Conservation (phyloP, 768 basidiomycete genomes). For the Pleurotus djamor region DNA sequence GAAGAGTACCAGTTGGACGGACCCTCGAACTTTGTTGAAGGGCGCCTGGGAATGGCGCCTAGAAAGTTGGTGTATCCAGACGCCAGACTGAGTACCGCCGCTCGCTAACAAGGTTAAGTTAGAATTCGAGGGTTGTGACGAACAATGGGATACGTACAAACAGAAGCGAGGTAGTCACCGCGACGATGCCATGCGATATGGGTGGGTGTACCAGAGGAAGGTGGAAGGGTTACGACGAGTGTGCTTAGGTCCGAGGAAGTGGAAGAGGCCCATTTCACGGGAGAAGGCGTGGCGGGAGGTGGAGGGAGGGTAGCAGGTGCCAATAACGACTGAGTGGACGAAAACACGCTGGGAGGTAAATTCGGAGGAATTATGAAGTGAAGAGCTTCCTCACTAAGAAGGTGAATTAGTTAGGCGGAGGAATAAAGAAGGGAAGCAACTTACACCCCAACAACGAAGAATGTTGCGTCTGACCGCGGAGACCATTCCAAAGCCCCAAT, state of each 20-base stretch:
- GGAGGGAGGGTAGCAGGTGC: slow-evolving; percentile 66
- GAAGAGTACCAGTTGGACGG: slow-evolving; percentile 89
- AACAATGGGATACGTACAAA: slow-evolving; percentile 62
- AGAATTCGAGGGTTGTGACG: slow-evolving; percentile 10
- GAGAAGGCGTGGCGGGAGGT: slow-evolving; percentile 51
- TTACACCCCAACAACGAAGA: slow-evolving; percentile 79
- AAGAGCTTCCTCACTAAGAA: slow-evolving; percentile 71
- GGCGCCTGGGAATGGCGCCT: slow-evolving; percentile 96
- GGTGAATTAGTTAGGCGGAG: not conserved
- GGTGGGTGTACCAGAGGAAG: slow-evolving; percentile 67
- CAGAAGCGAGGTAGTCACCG: slow-evolving; percentile 94
- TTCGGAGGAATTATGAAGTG: slow-evolving; percentile 83
- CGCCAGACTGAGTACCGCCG: slow-evolving; percentile 72
- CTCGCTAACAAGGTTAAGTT: slow-evolving; percentile 37
- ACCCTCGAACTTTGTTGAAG: slow-evolving; percentile 93
- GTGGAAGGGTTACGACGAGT: slow-evolving; percentile 59
- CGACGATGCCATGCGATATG: slow-evolving; percentile 91
- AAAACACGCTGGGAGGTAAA: slow-evolving; percentile 54
- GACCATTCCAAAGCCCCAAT: slow-evolving; percentile 93
- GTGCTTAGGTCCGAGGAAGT: slow-evolving; percentile 52
- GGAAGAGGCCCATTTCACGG: slow-evolving; percentile 67
- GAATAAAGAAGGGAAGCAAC: slow-evolving; percentile 26
- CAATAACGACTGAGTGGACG: slow-evolving; percentile 59
- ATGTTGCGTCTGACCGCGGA: slow-evolving; percentile 77
- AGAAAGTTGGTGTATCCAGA: slow-evolving; percentile 95